Evolutionary conservation across 176 grass and related monocot genomes (phyloP).

Genomic region (Carex scoparia): DNA sequence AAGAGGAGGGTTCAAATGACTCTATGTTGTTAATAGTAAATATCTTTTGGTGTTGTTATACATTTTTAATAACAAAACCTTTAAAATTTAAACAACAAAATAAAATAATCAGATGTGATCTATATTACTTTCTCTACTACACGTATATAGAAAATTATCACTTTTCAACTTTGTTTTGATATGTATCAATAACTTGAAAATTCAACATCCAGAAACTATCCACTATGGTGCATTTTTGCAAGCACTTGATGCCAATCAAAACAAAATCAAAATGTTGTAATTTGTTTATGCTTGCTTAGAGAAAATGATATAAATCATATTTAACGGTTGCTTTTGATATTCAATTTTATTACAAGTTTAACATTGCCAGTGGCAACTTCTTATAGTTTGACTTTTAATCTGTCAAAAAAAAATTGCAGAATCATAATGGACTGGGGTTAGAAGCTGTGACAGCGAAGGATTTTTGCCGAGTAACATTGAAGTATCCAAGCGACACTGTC

Average conservation of each 20-base stretch:
- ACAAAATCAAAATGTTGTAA: not conserved
- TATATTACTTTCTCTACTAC: not conserved
- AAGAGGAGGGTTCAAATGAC: not conserved
- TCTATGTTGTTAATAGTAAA: not conserved
- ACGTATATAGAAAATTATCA: not conserved
- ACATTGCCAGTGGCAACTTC: not conserved
- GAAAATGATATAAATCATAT: not conserved
- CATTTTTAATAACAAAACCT: not conserved
- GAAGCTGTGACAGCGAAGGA: slow-evolving; percentile 44
- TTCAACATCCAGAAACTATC: not conserved
- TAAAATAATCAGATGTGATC: not conserved
- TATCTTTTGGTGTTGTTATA: not conserved
- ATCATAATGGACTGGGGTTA: slow-evolving; percentile 80
- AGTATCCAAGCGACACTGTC: slow-evolving; percentile 63
- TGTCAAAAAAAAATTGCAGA: slow-evolving; percentile 32
- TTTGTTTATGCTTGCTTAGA: not conserved
- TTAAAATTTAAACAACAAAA: not conserved
- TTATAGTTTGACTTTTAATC: not conserved
- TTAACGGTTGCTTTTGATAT: not conserved
- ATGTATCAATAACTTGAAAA: not conserved
- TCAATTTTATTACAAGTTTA: not conserved
- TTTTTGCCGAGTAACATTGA: slow-evolving; percentile 64
- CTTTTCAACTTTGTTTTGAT: not conserved
- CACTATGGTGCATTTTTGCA: not conserved
- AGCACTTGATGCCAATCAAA: not conserved